These are phyloP conservation scores for Pseudogymnoascus sp. DNA, from an alignment of 2,329 filamentous ascomycete genomes.

Conservation along the genomic window DNA sequence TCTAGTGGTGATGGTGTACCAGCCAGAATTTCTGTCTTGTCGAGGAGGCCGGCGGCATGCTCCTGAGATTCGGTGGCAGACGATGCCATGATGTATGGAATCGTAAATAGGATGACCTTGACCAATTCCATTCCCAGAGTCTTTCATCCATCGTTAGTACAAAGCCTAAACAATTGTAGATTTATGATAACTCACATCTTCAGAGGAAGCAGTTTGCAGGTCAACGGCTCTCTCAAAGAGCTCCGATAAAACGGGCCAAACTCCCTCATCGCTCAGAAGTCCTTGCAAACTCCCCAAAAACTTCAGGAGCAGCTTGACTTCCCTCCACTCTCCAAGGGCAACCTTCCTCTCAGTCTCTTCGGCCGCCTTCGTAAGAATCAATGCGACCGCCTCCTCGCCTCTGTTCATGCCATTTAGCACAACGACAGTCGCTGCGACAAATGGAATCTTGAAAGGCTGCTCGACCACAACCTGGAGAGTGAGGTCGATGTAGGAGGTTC, in stretches of 20 bases:
- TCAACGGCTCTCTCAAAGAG: constrained; percentile 89
- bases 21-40: constrained; percentile 92
- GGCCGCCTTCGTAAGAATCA: constrained; percentile 58
- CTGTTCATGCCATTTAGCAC: constrained; percentile 65
- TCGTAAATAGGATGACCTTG: constrained; percentile 90
- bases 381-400: constrained; percentile 56
- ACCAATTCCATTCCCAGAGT: constrained; percentile 76
- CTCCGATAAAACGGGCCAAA: constrained; percentile 79
- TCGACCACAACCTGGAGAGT: constrained; percentile 71
- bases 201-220: constrained; percentile 83
- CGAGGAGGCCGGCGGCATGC: constrained; percentile 70
- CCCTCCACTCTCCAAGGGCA: constrained; percentile 70
- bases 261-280: constrained; percentile 70
- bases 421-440: constrained; percentile 75
- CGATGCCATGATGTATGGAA: constrained; percentile 79
- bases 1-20: constrained; percentile 81
- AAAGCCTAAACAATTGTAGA: not conserved
- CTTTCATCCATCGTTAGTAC: constrained; percentile 31
- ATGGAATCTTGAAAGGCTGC: constrained; percentile 96
- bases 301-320: constrained; percentile 82
- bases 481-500: constrained; percentile 63
- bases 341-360: constrained; percentile 58
- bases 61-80: constrained; percentile 61
- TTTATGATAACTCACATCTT: constrained; percentile 59
- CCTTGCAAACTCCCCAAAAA: constrained; percentile 82